Percentiles rank a stretch among this genome's conserved stretches.
Evolutionary conservation across 202 grass and related monocot genomes (phyloP).

Genomic region (Brachypodium distachyon): DNA sequence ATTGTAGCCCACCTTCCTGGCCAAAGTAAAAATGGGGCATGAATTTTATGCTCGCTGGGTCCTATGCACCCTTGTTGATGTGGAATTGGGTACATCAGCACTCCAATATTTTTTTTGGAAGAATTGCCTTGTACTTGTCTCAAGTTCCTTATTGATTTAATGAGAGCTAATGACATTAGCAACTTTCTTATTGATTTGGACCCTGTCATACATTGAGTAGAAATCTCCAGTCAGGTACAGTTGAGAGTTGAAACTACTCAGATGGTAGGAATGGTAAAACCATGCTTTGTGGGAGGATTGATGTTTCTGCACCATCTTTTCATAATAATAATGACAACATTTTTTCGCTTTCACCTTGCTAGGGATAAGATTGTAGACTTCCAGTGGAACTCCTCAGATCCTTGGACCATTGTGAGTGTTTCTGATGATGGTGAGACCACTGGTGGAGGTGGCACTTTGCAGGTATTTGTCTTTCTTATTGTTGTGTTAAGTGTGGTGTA

Average conservation of each 20-base stretch:
- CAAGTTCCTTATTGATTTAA: neutral
- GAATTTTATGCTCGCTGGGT: neutral
- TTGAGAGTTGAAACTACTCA: neutral
- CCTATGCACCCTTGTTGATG: neutral
- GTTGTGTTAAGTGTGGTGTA: neutral
- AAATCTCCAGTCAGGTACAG: neutral
- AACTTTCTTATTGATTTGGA: neutral
- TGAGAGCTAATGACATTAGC: neutral
- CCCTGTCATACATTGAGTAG: neutral
- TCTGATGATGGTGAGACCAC: slow-evolving; percentile 79
- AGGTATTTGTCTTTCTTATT: slow-evolving; percentile 36
- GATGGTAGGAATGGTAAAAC: neutral
- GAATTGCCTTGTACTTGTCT: neutral
- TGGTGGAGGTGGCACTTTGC: slow-evolving; percentile 82
- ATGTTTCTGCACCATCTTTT: neutral
- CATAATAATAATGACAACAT: neutral
- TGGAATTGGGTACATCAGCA: neutral
- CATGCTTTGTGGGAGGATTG: neutral
- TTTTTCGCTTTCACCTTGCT: slow-evolving; percentile 5
- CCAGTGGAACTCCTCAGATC: slow-evolving; percentile 88
- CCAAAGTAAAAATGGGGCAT: neutral
- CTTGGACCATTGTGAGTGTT: slow-evolving; percentile 92
- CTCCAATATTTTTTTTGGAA: neutral
- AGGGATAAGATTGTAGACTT: slow-evolving; percentile 91
- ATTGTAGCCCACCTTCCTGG: neutral